A percentile compares a stretch with the other conserved stretches of the same genome.
Evolutionary conservation across 768 basidiomycete species (phyloP).

Genomic region (Scleroderma bovista): DNA sequence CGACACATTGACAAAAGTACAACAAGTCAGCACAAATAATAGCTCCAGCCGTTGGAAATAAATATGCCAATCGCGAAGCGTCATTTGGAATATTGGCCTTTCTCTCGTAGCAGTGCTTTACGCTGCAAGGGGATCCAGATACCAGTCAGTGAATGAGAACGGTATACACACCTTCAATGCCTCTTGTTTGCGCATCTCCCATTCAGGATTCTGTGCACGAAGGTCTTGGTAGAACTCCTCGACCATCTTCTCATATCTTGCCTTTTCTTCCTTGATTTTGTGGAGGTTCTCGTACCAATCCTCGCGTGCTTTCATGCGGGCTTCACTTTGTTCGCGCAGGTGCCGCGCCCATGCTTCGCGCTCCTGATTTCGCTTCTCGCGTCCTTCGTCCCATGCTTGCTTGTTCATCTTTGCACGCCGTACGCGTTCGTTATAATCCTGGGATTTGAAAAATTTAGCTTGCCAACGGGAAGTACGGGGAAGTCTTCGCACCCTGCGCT

Average conservation of each 20-base stretch:
- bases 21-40: conserved; percentile 21
- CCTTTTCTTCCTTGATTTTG: conserved; percentile 38
- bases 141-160: too few species aligned
- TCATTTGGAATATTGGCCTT: conserved; percentile 17
- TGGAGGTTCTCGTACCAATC: conserved; percentile 32
- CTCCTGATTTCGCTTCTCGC: conserved; percentile 39
- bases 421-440: conserved; percentile 47
- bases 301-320: conserved; percentile 42
- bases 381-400: conserved; percentile 31
- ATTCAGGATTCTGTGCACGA: conserved; percentile 53
- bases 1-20: conserved; percentile 11
- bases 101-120: conserved; percentile 22
- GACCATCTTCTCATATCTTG: conserved; percentile 38
- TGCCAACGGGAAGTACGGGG: neutral
- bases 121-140: too few species aligned
- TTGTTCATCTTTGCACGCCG: conserved; percentile 22
- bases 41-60: conserved; percentile 19
- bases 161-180: conserved; percentile 48
- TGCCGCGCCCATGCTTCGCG: conserved; percentile 51
- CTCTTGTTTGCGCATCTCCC: conserved; percentile 50
- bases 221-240: conserved; percentile 53
- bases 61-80: conserved; percentile 21
- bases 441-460: neutral
- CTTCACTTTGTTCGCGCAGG: conserved; percentile 43
- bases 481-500: conserved; percentile 43